Conservation (phyloP, 2,329 filamentous ascomycete genomes). For the Pyrenophora graminea region DNA sequence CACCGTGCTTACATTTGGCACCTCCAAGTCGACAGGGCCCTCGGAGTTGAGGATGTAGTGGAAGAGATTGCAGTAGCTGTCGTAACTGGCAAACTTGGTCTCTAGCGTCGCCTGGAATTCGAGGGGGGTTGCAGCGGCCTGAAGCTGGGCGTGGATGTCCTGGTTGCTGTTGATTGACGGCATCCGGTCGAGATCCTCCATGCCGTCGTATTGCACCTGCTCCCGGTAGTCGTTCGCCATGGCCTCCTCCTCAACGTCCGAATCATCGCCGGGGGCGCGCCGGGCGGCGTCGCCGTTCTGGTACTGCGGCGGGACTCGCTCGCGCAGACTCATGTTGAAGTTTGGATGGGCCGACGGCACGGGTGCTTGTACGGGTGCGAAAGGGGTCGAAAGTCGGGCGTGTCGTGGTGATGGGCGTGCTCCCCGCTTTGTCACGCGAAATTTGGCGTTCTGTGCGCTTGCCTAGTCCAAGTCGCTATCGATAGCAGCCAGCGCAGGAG, state of each 20-base stretch:
- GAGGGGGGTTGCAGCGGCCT: constrained; percentile 88
- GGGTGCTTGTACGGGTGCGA: constrained; percentile 7
- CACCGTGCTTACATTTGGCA: constrained; percentile 77
- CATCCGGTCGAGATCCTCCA: constrained; percentile 78
- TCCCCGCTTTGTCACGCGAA: constrained; percentile 15
- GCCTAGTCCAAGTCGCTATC: constrained; percentile 23
- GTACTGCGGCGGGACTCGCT: constrained; percentile 32
- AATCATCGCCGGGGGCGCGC: constrained; percentile 69
- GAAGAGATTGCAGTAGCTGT: constrained; percentile 98
- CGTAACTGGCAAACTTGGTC: constrained; percentile 98
- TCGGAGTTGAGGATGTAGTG: constrained; percentile 99
- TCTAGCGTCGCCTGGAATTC: constrained; percentile 96
- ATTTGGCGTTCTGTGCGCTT: constrained; percentile 25
- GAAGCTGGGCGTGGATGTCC: constrained; percentile 90
- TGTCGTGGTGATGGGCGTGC: constrained; percentile 3
- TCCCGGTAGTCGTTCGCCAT: constrained; percentile 92
- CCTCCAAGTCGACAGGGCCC: constrained; percentile 95
- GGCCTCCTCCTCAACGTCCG: constrained; percentile 93
- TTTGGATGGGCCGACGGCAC: constrained; percentile 9
- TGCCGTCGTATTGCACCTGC: constrained; percentile 90
- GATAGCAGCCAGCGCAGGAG: constrained; percentile 13
- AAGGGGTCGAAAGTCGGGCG: constrained; percentile 14
- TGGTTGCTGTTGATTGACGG: constrained; percentile 68
- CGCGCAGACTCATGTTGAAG: constrained; percentile 28
- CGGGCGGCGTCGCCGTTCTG: constrained; percentile 48